Base-by-base conservation (phyloP, 129 eudicot genomes). In the Flaveria trinervia region DNA sequence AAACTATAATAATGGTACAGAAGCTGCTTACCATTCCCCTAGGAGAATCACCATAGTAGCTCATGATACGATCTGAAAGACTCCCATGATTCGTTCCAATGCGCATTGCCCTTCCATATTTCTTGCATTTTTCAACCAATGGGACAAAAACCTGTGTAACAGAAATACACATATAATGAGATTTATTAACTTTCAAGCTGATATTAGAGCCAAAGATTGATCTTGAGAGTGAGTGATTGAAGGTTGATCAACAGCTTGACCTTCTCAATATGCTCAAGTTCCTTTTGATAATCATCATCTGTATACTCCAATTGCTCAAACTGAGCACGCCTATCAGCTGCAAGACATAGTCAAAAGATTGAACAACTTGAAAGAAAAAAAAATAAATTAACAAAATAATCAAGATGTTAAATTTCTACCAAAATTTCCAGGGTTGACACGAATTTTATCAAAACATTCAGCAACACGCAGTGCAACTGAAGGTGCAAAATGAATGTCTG, bases 1-100 rank as follows among this genome's bases (percentile, higher is more conserved):
- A 74, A 75, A 50, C 44, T 17, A 61, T 16, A 43, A 44, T 56
- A 20, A 60, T 43, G 62, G 68, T 54, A 69, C 41, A 80, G 50
- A 20, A 62, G 71, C 73, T 76, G 49, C 87, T 85, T 68, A 93
- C 98, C 98, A 93, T 93, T 70, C 98, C 98, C 67, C 98, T 91
- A 18, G 98, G 98, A 72, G 98, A 93, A 87, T 93, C 98, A 64
- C 98, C 98, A 83, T 93, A 87, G 71, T 93, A 93, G 66, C 98
- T 93, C 98, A 93, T 93, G 78, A 93, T 93, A 55, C 98, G 96
- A 81, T 93, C 98, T 23, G 98, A 93, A 81, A 93, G 96, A 79
- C 98, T 93, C 57, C 98, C 98, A 28, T 93, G 98, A 67, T 93
- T 93, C 43, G 98, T 93, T 72, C 98, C 98, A 66, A 93, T 93